A percentile compares a stretch with the other conserved stretches of the same genome.
Conservation (phyloP, 2,329 filamentous ascomycete genomes). For the Teratosphaeria epicoccoides region DNA sequence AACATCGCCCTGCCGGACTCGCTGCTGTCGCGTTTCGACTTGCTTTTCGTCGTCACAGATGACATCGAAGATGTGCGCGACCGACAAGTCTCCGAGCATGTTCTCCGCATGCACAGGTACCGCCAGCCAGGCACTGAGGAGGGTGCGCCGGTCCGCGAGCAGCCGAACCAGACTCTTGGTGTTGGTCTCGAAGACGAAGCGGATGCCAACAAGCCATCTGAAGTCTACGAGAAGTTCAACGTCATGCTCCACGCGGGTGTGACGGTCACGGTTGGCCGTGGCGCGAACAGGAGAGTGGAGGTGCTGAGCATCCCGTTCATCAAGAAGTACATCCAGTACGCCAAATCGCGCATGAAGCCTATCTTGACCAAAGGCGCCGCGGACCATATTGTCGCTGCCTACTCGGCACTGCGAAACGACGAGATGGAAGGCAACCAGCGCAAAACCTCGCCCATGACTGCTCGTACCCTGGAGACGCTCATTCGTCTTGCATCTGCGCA, state of each 20-base stretch:
- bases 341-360: constrained; percentile 83
- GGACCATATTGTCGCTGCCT: constrained; percentile 82
- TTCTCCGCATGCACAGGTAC: constrained; percentile 93
- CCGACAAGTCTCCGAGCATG: constrained; percentile 86
- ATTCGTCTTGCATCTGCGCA: constrained; percentile 95
- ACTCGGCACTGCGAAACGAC: constrained; percentile 87
- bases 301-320: constrained; percentile 95
- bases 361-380: constrained; percentile 82
- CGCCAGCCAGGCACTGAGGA: constrained; percentile 87
- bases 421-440: constrained; percentile 91
- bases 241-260: constrained; percentile 91
- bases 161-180: constrained; percentile 69
- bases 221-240: constrained; percentile 94
- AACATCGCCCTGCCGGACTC: constrained; percentile 97
- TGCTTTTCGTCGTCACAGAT: constrained; percentile 94
- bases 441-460: constrained; percentile 87
- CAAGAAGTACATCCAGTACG: constrained; percentile 99
- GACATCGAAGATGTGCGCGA: constrained; percentile 94
- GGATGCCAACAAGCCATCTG: constrained; percentile 63
- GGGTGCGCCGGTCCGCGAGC: constrained; percentile 85
- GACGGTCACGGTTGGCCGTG: constrained; percentile 61
- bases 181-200: constrained; percentile 74
- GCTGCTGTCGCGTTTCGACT: constrained; percentile 92
- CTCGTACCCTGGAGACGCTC: constrained; percentile 93
- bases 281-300: constrained; percentile 65